phyloP scores from a whole-genome alignment of 768 basidiomycete genomes.

The Tricholoma saponaceum region DNA sequence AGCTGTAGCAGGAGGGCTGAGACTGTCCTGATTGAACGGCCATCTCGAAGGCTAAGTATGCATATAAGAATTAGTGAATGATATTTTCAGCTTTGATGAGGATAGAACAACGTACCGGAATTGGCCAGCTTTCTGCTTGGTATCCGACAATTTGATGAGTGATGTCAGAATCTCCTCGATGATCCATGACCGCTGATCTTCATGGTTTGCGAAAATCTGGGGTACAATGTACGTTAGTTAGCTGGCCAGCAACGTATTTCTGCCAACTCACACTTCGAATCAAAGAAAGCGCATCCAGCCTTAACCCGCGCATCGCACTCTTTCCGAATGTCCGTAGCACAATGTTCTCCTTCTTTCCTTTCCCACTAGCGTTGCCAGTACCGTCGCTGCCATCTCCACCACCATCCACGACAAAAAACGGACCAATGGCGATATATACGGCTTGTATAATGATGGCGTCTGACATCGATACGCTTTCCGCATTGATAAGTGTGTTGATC shows the following conservation, averaged over 20 bases:
- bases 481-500: constrained; percentile 69
- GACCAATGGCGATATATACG: constrained; percentile 91
- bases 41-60: constrained; percentile 73
- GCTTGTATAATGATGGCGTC: constrained; percentile 90
- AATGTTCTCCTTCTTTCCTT: constrained; percentile 53
- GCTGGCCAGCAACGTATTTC: neutral
- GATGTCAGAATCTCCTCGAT: constrained; percentile 95
- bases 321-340: constrained; percentile 68
- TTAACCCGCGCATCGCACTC: constrained; percentile 76
- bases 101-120: constrained; percentile 59
- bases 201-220: constrained; percentile 89
- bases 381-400: constrained; percentile 47
- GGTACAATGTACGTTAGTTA: neutral
- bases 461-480: constrained; percentile 75
- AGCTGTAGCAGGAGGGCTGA: constrained; percentile 92
- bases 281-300: constrained; percentile 77
- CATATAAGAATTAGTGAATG: neutral
- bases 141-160: constrained; percentile 84
- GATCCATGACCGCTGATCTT: constrained; percentile 92
- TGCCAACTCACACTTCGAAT: constrained; percentile 70
- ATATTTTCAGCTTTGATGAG: neutral
- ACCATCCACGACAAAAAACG: constrained; percentile 88
- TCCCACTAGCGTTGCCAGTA: constrained; percentile 22
- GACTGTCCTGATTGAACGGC: constrained; percentile 87
- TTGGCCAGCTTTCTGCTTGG: constrained; percentile 86